Base-by-base conservation (phyloP, 148 eudicot species). In the Salicornia ramosissima region DNA sequence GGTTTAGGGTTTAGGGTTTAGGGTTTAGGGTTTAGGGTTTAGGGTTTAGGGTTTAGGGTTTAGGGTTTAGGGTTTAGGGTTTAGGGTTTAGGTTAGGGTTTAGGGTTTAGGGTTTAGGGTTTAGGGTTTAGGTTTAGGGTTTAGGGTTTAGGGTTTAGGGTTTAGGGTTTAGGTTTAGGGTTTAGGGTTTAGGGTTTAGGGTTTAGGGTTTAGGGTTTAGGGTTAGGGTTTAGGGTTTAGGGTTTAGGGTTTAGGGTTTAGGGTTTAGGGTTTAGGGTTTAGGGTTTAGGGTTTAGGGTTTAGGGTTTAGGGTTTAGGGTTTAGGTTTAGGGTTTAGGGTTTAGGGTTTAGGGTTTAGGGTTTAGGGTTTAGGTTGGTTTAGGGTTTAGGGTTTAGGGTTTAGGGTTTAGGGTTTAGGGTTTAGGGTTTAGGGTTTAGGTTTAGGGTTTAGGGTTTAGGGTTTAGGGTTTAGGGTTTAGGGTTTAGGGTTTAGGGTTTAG, bases 361-460 rank as follows among this genome's bases (percentile, higher is more conserved):
- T 49, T 49, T 49, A 49, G 53, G 53, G 42, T 36, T 36, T 36
- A 36, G 42, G n/a, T n/a, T n/a, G 42, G 42, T 36, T 36, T 36
- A 36, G 42, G 42, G 42, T 36, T 36, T 36, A 36, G 42, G 42
- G 42, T 36, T 36, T 36, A 36, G 42, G 42, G 53, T 49, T 49
- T 49, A 49, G 53, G 53, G 53, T 49, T 49, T 49, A 49, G 53
- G 53, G 53, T 49, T 49, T 49, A 49, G 53, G 53, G 53, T 49
- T 49, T 49, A 49, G 53, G 53, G 53, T 49, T 49, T 36, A 49
- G 53, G 53, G 53, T 49, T 49, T 49, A 49, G 53, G 53, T 49
- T 49, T 49, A 49, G 53, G 53, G 53, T 49, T 49, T 49, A 49
- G 53, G 53, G 53, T 49, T 36, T 36, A 36, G 42, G 42, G 42